Conservation (phyloP, 2,329 filamentous ascomycete species). For the Aurifilum marmelostoma region DNA sequence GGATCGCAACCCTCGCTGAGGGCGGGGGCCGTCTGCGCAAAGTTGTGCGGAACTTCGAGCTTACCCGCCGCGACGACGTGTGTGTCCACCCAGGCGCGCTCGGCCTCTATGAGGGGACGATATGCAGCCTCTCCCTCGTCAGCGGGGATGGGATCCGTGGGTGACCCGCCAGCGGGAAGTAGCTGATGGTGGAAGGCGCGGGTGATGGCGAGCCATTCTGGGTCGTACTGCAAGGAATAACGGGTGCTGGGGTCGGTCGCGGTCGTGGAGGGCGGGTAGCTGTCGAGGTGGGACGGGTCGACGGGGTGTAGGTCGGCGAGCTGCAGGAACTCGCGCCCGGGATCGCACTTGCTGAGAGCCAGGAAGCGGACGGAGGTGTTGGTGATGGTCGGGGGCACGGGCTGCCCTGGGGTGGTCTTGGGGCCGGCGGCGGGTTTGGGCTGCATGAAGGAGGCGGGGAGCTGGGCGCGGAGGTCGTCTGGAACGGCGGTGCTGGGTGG, state of each 20-base stretch:
- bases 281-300: slow-evolving; percentile 37
- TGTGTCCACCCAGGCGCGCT: slow-evolving; percentile 79
- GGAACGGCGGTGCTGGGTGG: slow-evolving; percentile 49
- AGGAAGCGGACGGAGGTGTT: slow-evolving; percentile 85
- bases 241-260: slow-evolving; percentile 39
- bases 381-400: slow-evolving; percentile 71
- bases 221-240: slow-evolving; percentile 76
- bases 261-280: slow-evolving; percentile 29
- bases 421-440: slow-evolving; percentile 49
- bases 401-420: slow-evolving; percentile 54
- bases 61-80: slow-evolving; percentile 67
- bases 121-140: slow-evolving; percentile 74
- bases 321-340: slow-evolving; percentile 80
- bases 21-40: slow-evolving; percentile 73
- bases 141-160: slow-evolving; percentile 52
- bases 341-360: slow-evolving; percentile 88
- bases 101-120: slow-evolving; percentile 65
- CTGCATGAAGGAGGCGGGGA: slow-evolving; percentile 74
- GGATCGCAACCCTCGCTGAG: slow-evolving; percentile 52
- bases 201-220: slow-evolving; percentile 93
- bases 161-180: slow-evolving; percentile 59
- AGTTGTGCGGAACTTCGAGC: slow-evolving; percentile 77
- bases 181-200: slow-evolving; percentile 78
- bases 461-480: slow-evolving; percentile 69
- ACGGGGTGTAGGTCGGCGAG: slow-evolving; percentile 65